phyloP scores from a whole-genome alignment of 495 filamentous ascomycete species.

The Wilcoxina mikolae region DNA sequence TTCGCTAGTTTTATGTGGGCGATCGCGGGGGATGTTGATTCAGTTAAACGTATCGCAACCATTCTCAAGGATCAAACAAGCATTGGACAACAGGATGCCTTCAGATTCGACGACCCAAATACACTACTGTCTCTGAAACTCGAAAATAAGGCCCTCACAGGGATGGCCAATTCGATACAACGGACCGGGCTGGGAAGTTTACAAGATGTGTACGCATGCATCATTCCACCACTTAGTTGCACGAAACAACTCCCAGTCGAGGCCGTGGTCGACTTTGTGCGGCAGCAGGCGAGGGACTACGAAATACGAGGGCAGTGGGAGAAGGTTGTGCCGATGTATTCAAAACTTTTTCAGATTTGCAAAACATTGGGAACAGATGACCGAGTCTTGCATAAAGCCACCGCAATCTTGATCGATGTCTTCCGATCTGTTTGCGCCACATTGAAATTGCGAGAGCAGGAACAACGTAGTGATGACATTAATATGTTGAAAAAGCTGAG shows the following conservation, averaged over 20 bases:
- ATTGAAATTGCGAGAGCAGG: not conserved
- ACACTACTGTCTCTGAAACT: not conserved
- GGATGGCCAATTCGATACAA: not conserved
- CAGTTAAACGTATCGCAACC: no score
- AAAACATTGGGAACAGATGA: not conserved
- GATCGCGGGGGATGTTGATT: no score
- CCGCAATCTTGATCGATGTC: not conserved
- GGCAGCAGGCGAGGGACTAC: not conserved
- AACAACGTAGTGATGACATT: not conserved
- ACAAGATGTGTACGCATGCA: not conserved
- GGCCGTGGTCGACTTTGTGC: conserved; percentile 1
- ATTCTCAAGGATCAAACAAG: no score
- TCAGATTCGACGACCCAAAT: not conserved
- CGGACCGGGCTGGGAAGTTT: not conserved
- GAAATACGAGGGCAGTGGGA: not conserved
- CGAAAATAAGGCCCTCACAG: conserved; percentile 1
- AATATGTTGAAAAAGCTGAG: not conserved
- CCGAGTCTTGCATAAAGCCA: not conserved
- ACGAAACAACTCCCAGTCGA: not conserved
- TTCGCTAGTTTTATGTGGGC: no score
- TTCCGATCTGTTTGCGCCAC: not conserved
- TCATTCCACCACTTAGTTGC: conserved; percentile 7
- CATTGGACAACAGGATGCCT: no score
- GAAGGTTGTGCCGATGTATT: not conserved
- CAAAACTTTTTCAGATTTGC: not conserved